phyloP scores from a whole-genome alignment of 2,329 filamentous ascomycete species.

The Colletotrichum tropicale region DNA sequence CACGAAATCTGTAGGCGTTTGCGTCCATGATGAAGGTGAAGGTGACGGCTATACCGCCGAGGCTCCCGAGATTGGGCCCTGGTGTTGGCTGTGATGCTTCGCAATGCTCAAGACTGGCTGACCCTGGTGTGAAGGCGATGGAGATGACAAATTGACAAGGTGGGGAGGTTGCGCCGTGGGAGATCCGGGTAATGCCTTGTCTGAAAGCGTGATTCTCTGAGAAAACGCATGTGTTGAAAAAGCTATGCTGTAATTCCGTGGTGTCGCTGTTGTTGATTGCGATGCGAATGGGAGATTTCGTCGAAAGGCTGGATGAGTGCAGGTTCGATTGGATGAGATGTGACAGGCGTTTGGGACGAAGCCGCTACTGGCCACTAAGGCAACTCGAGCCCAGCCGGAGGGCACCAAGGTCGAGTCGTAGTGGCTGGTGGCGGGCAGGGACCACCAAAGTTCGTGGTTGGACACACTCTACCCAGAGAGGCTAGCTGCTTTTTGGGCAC shows the following conservation, averaged over 20 bases:
- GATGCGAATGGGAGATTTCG: slow-evolving; percentile 6
- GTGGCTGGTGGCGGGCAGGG: not conserved
- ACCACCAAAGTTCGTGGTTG: not conserved
- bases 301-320: not conserved
- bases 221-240: not conserved
- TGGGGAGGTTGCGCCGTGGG: not conserved
- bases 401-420: not conserved
- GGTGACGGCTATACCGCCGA: slow-evolving; percentile 8
- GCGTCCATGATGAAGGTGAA: slow-evolving; percentile 1
- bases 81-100: not conserved
- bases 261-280: not conserved
- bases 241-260: not conserved
- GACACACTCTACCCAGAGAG: not conserved
- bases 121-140: not conserved
- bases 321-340: slow-evolving; percentile 2
- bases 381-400: not conserved
- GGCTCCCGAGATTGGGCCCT: not conserved
- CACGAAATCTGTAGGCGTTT: slow-evolving; percentile 51
- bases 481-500: not conserved
- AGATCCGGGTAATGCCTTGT: not conserved
- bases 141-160: not conserved
- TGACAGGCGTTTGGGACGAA: not conserved
- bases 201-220: not conserved
- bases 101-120: not conserved
- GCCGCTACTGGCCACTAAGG: not conserved